phyloP scores from a whole-genome alignment of 345 rosid species.

The Camelina hispida region DNA sequence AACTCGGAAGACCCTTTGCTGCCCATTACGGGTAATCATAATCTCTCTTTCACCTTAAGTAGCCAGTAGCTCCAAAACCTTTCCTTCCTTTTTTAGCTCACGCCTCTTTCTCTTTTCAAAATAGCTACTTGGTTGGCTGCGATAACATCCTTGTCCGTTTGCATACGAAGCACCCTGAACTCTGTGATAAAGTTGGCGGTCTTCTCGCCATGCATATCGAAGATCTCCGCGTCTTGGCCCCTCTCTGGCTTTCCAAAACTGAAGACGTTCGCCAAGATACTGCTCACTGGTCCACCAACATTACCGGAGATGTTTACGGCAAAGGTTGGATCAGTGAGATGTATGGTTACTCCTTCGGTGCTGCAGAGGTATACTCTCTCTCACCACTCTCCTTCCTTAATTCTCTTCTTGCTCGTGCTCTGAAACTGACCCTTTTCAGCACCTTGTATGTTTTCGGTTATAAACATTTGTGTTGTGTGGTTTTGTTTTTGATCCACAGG shows the following conservation, averaged over 20 bases:
- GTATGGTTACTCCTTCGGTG: constrained; percentile 99
- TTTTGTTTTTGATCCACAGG: constrained; percentile 51
- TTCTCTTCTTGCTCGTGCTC: constrained; percentile 4
- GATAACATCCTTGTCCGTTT: constrained; percentile 82
- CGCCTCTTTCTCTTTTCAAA: not conserved
- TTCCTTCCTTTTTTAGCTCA: constrained; percentile 7
- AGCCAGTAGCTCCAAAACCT: too few relatives aligned
- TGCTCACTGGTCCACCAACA: constrained; percentile 92
- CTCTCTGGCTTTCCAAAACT: constrained; percentile 96
- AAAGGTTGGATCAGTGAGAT: constrained; percentile 99
- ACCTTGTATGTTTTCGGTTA: not conserved
- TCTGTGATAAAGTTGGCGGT: constrained; percentile 98
- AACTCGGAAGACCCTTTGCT: constrained; percentile 84
- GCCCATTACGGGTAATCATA: constrained; percentile 80
- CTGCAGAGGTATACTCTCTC: constrained; percentile 76
- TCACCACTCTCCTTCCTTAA: constrained; percentile 20
- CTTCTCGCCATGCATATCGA: constrained; percentile 97
- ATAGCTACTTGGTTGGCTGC: constrained; percentile 87
- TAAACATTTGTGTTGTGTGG: not conserved
- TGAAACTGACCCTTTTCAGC: not conserved
- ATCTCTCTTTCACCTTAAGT: constrained; percentile 10
- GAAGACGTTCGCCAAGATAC: constrained; percentile 95
- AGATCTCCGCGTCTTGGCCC: constrained; percentile 89
- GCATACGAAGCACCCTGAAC: constrained; percentile 82
- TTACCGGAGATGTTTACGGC: constrained; percentile 97